Percentiles rank a stretch among this genome's conserved stretches.
phyloP scores from a whole-genome alignment of 768 basidiomycete species.

The Lactarius deliciosus region DNA sequence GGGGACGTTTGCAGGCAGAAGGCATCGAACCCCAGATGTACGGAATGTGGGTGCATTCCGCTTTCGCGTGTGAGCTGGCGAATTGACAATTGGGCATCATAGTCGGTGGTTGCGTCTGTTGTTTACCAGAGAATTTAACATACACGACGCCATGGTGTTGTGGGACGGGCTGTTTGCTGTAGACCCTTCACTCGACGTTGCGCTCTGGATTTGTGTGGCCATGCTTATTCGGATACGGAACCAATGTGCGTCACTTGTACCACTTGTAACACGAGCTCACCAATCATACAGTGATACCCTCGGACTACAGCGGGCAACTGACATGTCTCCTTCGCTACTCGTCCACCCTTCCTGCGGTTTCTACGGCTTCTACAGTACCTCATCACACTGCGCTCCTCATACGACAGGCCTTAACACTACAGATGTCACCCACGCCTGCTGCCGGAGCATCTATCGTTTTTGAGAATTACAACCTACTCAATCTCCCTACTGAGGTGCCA shows the following conservation, averaged over 20 bases:
- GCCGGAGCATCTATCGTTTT: slow-evolving; percentile 76
- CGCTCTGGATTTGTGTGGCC: slow-evolving; percentile 86
- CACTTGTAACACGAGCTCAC: slow-evolving; percentile 14
- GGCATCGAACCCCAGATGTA: slow-evolving; percentile 97
- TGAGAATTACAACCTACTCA: slow-evolving; percentile 79
- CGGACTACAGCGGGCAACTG: slow-evolving; percentile 84
- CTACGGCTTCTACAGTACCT: slow-evolving; percentile 39
- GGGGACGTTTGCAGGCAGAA: slow-evolving; percentile 68
- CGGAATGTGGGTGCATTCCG: slow-evolving; percentile 68
- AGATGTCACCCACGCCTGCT: slow-evolving; percentile 68
- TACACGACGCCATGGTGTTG: slow-evolving; percentile 78
- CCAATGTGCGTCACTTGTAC: slow-evolving; percentile 54
- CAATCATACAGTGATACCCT: slow-evolving; percentile 63
- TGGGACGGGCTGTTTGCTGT: slow-evolving; percentile 97
- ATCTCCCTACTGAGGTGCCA: slow-evolving; percentile 68
- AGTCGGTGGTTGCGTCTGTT: slow-evolving; percentile 93
- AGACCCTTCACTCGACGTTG: slow-evolving; percentile 73
- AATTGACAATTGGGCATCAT: slow-evolving; percentile 24
- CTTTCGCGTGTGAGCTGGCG: background rate
- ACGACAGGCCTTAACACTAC: slow-evolving; percentile 78
- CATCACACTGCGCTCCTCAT: slow-evolving; percentile 71
- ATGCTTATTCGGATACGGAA: slow-evolving; percentile 96
- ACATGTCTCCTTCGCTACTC: slow-evolving; percentile 88
- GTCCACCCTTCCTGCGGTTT: slow-evolving; percentile 41
- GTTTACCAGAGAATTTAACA: slow-evolving; percentile 88